phyloP scores from a whole-genome alignment of 169 alveolate species.

The Besnoitia besnoiti region DNA sequence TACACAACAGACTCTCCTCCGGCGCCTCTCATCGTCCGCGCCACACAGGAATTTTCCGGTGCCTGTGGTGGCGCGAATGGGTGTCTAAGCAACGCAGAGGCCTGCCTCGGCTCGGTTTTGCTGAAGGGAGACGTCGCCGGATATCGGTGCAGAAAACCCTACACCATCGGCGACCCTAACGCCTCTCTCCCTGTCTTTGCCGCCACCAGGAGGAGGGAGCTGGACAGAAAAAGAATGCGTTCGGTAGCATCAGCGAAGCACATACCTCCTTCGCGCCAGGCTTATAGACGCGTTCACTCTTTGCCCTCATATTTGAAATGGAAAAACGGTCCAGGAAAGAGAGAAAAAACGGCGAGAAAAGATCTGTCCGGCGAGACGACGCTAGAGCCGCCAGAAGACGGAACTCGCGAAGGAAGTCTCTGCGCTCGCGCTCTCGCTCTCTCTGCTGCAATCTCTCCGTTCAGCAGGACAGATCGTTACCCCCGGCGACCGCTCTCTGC shows the following conservation, averaged over 20 bases:
- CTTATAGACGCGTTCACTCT: slow-evolving; percentile 67
- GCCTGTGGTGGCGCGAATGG: neutral
- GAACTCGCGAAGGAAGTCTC: neutral
- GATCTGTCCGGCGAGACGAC: neutral
- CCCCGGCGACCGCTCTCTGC: neutral
- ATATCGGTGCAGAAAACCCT: neutral
- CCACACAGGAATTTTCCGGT: neutral
- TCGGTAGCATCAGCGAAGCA: neutral
- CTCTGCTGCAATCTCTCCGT: too few relatives aligned
- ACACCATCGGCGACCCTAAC: neutral
- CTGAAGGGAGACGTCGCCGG: neutral
- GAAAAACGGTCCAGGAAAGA: neutral
- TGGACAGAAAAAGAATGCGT: neutral
- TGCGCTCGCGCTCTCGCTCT: neutral
- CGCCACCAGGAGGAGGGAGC: neutral
- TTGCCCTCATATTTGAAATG: slow-evolving; percentile 51
- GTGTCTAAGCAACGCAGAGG: neutral
- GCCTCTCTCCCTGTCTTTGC: neutral
- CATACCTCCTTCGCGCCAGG: slow-evolving; percentile 67
- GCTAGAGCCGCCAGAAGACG: neutral
- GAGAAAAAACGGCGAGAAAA: neutral
- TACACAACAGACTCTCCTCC: neutral
- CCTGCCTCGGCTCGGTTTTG: neutral
- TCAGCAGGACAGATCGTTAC: neutral
- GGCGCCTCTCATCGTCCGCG: neutral